These are phyloP conservation scores for Cladorrhinum sp. DNA, from an alignment of 2,329 filamentous ascomycete genomes.

Conservation along the genomic window DNA sequence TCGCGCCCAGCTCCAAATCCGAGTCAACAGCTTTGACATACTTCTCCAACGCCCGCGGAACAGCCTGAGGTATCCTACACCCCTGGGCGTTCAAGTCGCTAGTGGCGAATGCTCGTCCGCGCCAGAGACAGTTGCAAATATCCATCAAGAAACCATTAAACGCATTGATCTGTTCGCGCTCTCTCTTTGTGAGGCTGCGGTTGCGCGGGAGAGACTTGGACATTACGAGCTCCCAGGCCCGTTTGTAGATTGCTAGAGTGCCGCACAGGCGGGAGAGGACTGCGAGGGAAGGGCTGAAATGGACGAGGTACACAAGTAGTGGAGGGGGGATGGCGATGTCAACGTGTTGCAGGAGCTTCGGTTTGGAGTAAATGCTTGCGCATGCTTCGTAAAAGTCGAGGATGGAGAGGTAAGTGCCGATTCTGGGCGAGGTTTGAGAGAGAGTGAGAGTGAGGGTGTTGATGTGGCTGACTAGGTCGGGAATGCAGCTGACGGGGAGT, in stretches of 20 bases:
- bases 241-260: constrained; percentile 70
- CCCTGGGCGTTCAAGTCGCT: constrained; percentile 61
- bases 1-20: constrained; percentile 43
- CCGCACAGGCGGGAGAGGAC: constrained; percentile 66
- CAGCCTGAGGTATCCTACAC: constrained; percentile 45
- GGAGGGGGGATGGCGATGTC: constrained; percentile 67
- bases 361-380: constrained; percentile 53
- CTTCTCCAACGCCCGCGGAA: constrained; percentile 43
- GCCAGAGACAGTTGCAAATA: constrained; percentile 80
- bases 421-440: constrained; percentile 48
- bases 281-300: constrained; percentile 62
- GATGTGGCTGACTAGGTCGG: constrained; percentile 46
- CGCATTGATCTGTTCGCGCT: constrained; percentile 58
- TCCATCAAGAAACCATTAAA: constrained; percentile 89
- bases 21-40: constrained; percentile 51
- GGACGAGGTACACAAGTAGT: constrained; percentile 65
- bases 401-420: constrained; percentile 52
- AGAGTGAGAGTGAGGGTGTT: constrained; percentile 58
- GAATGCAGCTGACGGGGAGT: constrained; percentile 38
- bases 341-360: constrained; percentile 49
- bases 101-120: constrained; percentile 65
- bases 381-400: constrained; percentile 68
- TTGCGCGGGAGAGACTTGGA: constrained; percentile 17
- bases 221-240: constrained; percentile 66
- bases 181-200: constrained; percentile 42